These are phyloP conservation scores for Mucor irregularis DNA, from an alignment of 371 early-diverging fungal genomes.

Conservation along the genomic window DNA sequence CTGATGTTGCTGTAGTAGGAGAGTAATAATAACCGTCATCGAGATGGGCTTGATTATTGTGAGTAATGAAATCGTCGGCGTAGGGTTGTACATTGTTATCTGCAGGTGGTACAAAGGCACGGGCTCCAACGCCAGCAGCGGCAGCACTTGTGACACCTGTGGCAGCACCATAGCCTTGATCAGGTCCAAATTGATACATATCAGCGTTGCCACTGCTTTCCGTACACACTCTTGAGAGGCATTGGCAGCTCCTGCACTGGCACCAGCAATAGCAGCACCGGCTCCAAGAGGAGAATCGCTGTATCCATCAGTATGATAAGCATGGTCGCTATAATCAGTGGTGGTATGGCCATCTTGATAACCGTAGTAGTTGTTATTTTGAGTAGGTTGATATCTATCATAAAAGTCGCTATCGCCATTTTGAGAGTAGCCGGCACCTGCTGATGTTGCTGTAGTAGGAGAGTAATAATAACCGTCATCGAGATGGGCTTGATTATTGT, in stretches of 20 bases:
- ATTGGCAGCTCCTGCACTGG: neutral
- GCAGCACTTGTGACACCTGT: neutral
- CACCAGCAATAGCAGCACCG: neutral
- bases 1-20: neutral
- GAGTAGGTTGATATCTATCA: neutral
- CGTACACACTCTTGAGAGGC: too few relatives aligned
- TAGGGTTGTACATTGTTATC: neutral
- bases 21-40: constrained; percentile 1
- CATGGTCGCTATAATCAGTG: neutral
- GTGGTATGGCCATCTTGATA: neutral
- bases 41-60: neutral
- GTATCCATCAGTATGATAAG: neutral
- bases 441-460: neutral
- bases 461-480: constrained; percentile 1
- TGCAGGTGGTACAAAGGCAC: constrained; percentile 14
- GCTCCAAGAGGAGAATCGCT: too few relatives aligned
- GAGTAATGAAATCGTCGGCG: neutral
- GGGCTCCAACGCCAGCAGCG: neutral
- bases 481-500: neutral
- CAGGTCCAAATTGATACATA: constrained; percentile 3
- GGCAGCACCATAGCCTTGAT: neutral
- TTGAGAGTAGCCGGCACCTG: neutral
- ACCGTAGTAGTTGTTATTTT: neutral
- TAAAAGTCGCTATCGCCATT: neutral
- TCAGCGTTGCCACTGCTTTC: neutral